Percentiles rank a stretch among this genome's conserved stretches.
phyloP scores from a whole-genome alignment of 2,329 filamentous ascomycete genomes.

The Cercospora nicotianae region DNA sequence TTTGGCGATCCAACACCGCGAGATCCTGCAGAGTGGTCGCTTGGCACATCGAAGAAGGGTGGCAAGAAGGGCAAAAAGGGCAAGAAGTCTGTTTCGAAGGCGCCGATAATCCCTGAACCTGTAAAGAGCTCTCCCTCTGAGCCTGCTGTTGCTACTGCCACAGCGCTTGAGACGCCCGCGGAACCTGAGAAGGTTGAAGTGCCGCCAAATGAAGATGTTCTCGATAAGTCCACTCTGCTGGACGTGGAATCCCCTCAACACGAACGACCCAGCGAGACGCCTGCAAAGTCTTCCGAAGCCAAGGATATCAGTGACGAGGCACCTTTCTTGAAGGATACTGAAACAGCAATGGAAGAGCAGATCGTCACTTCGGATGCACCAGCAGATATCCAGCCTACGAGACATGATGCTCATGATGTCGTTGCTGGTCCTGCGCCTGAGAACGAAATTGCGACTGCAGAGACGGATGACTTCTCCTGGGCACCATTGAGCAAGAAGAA shows the following conservation, averaged over 20 bases:
- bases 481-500: constrained; percentile 20
- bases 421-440: not conserved
- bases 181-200: not conserved
- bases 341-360: not conserved
- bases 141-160: not conserved
- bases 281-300: not conserved
- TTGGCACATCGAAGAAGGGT: constrained; percentile 23
- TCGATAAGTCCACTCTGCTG: not conserved
- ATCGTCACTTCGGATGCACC: not conserved
- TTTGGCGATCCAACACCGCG: constrained; percentile 17
- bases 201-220: not conserved
- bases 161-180: not conserved
- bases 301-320: not conserved
- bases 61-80: constrained; percentile 27
- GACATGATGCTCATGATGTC: not conserved
- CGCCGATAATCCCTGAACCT: not conserved
- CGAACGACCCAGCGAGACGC: too few species aligned
- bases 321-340: not conserved
- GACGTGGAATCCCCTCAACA: not conserved
- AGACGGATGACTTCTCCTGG: constrained; percentile 16
- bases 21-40: constrained; percentile 17
- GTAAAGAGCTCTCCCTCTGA: not conserved
- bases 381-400: not conserved
- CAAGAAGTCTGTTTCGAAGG: constrained; percentile 11
- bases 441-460: not conserved